Percentiles rank a stretch among this genome's conserved stretches.
phyloP scores from a whole-genome alignment of 2,329 filamentous ascomycete genomes.

The Aspergillus candidus region DNA sequence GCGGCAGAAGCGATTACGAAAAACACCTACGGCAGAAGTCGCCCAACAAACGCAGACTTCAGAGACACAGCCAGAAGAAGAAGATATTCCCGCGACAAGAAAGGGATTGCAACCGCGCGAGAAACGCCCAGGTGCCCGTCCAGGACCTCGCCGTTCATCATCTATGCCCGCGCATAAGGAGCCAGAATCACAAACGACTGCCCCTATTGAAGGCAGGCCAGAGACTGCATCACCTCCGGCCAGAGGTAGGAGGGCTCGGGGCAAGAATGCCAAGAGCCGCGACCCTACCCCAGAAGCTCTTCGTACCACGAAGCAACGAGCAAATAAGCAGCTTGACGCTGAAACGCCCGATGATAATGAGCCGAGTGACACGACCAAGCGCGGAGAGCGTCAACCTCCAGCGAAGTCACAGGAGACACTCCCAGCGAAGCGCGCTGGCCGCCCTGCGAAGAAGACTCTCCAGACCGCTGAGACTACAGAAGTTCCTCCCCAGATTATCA shows the following conservation, averaged over 20 bases:
- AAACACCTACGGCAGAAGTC: too few relatives aligned
- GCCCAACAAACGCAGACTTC: too few relatives aligned
- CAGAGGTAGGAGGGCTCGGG: slow-evolving; percentile 4
- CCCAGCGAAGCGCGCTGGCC: slow-evolving; percentile 13
- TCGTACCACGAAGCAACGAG: neutral
- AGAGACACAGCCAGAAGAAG: too few relatives aligned
- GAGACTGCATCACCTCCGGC: neutral
- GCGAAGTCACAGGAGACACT: slow-evolving; percentile 8
- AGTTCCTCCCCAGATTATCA: neutral
- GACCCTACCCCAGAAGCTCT: slow-evolving; percentile 1
- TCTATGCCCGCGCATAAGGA: neutral
- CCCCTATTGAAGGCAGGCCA: slow-evolving; percentile 1
- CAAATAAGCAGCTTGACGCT: neutral
- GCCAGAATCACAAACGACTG: neutral
- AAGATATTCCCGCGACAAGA: too few relatives aligned
- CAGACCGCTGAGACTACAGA: slow-evolving; percentile 1
- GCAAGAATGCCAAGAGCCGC: slow-evolving; percentile 6
- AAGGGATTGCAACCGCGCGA: too few relatives aligned
- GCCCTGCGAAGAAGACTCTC: slow-evolving; percentile 5
- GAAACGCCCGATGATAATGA: slow-evolving; percentile 1
- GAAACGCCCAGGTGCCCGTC: too few relatives aligned
- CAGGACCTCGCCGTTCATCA: too few relatives aligned
- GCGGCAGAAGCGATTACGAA: too few relatives aligned
- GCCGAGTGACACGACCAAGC: neutral
- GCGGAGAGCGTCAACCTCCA: neutral